Conservation (phyloP, 805 yeast species). For the Ogataea degrootiae region DNA sequence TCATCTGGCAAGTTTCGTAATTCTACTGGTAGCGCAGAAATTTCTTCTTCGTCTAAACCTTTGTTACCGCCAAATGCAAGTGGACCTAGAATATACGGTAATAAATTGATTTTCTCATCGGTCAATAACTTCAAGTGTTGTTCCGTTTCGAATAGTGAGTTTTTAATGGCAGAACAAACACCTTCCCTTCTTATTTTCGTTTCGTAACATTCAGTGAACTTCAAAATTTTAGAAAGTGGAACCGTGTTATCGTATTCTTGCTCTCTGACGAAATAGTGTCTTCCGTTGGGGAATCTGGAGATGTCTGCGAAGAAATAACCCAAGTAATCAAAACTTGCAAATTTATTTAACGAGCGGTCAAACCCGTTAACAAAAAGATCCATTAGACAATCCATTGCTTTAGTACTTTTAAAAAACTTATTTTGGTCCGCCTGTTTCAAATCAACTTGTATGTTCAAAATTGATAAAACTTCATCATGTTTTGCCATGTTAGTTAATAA, state of each 20-base stretch:
- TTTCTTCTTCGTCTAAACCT: conserved; percentile 75
- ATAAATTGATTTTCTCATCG: conserved; percentile 61
- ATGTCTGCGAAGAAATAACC: conserved; percentile 87
- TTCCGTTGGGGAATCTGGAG: conserved; percentile 69
- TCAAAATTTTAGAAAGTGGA: conserved; percentile 76
- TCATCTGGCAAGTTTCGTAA: conserved; percentile 74
- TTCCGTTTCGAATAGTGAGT: conserved; percentile 75
- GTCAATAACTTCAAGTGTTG: conserved; percentile 56
- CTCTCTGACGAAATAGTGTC: conserved; percentile 67
- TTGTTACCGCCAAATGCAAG: conserved; percentile 57
- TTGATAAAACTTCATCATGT: conserved; percentile 52
- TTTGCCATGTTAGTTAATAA: conserved; percentile 83
- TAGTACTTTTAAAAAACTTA: conserved; percentile 48
- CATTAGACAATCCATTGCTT: conserved; percentile 73
- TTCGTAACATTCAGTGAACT: conserved; percentile 77
- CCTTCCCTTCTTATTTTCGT: conserved; percentile 82
- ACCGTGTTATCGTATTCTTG: conserved; percentile 73
- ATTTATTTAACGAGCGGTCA: conserved; percentile 63
- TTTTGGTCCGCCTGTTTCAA: conserved; percentile 34
- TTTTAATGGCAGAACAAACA: conserved; percentile 88
- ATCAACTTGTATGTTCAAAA: conserved; percentile 39
- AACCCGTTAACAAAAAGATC: conserved; percentile 86
- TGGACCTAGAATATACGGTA: conserved; percentile 80
- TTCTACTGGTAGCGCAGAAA: conserved; percentile 83
- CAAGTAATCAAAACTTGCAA: conserved; percentile 76